A percentile compares a stretch with the other conserved stretches of the same genome.
Evolutionary conservation across 2,329 filamentous ascomycete genomes (phyloP).

Genomic region (Aspergillus hiratsukae): DNA sequence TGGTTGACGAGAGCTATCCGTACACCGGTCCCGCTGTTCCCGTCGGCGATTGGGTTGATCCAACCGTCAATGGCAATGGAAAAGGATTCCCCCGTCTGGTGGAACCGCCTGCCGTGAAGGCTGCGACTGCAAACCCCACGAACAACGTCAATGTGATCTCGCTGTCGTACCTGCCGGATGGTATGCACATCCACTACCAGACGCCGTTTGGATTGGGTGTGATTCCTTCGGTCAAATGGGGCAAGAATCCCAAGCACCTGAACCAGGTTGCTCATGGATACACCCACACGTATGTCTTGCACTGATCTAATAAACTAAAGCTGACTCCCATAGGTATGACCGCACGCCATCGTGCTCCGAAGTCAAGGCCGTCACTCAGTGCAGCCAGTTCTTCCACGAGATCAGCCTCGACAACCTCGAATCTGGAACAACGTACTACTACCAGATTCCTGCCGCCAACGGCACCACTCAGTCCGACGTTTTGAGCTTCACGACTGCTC

Average conservation of each 20-base stretch:
- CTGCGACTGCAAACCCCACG: conserved; percentile 38
- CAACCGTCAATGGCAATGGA: conserved; percentile 49
- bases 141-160: conserved; percentile 54
- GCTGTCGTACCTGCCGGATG: conserved; percentile 45
- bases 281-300: conserved; percentile 36
- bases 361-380: conserved; percentile 44
- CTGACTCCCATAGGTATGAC: conserved; percentile 36
- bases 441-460: conserved; percentile 47
- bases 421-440: conserved; percentile 48
- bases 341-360: conserved; percentile 49
- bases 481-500: conserved; percentile 46
- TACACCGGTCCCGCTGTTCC: conserved; percentile 49
- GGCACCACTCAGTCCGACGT: conserved; percentile 47
- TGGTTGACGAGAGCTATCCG: conserved; percentile 42
- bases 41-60: conserved; percentile 50
- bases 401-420: conserved; percentile 42
- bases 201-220: conserved; percentile 50
- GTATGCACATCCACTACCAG: conserved; percentile 52
- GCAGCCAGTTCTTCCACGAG: conserved; percentile 51
- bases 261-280: conserved; percentile 34
- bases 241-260: conserved; percentile 31
- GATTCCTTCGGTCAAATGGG: conserved; percentile 45
- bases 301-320: background rate
- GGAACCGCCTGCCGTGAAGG: conserved; percentile 48
- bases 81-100: conserved; percentile 50